Conservation (phyloP, 148 eudicot species). For the Talinum fruticosum region DNA sequence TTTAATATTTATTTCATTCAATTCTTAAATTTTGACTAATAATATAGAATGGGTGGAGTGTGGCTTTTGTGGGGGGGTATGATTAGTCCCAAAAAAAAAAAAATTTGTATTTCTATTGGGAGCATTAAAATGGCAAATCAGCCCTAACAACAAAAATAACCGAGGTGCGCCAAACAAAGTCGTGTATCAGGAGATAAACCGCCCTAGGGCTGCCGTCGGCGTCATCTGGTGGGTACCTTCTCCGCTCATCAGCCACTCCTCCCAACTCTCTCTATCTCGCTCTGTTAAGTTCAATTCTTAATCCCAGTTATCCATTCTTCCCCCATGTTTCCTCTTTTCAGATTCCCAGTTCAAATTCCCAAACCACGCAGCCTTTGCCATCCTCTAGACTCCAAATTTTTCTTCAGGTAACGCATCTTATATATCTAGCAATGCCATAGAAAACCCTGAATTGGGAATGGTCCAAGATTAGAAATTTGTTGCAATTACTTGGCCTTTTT, state of each 20-base stretch:
- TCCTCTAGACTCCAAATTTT: constrained; percentile 5
- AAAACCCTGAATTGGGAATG: constrained; percentile 11
- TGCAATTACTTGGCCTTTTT: not conserved
- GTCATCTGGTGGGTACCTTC: not conserved
- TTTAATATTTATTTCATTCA: too few species aligned
- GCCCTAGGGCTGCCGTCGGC: not conserved
- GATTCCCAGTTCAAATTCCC: not conserved
- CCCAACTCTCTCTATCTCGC: not conserved
- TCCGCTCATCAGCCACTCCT: not conserved
- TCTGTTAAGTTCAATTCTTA: not conserved
- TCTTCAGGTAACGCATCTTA: constrained; percentile 24
- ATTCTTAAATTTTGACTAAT: too few species aligned
- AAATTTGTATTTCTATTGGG: too few species aligned
- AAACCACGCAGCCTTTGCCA: not conserved
- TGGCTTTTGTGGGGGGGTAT: too few species aligned
- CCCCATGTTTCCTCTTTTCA: not conserved
- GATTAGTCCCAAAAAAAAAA: too few species aligned
- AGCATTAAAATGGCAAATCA: too few species aligned
- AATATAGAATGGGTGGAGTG: too few species aligned
- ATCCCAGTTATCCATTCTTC: not conserved
- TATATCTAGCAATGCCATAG: not conserved
- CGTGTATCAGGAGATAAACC: not conserved
- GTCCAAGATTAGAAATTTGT: not conserved
- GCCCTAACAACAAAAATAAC: too few species aligned
- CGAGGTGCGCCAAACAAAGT: too few species aligned